Percentiles rank a stretch among this genome's conserved stretches.
phyloP scores from a whole-genome alignment of 2,329 filamentous ascomycete species.

The Colletotrichum spaethianum region DNA sequence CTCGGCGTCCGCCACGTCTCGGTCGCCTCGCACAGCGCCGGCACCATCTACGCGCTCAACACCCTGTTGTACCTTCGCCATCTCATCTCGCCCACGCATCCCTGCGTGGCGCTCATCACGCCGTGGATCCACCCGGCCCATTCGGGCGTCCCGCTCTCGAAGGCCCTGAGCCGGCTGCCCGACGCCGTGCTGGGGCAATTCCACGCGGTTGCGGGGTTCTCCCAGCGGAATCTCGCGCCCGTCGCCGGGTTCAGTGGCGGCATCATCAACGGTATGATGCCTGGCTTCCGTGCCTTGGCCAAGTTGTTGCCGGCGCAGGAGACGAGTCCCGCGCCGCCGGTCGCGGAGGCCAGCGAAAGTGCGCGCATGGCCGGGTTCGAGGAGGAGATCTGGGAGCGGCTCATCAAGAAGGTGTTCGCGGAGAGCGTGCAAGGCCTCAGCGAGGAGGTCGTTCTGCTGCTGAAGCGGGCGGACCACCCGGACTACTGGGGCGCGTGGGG shows the following conservation, averaged over 20 bases:
- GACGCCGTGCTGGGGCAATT: conserved; percentile 39
- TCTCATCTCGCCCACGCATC: conserved; percentile 45
- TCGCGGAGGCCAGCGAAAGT: background rate
- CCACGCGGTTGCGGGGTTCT: conserved; percentile 44
- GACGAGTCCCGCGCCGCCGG: background rate
- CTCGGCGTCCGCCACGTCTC: conserved; percentile 50
- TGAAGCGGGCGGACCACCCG: conserved; percentile 44
- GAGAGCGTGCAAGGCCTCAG: conserved; percentile 47
- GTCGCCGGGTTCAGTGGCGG: conserved; percentile 15
- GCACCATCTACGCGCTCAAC: conserved; percentile 50
- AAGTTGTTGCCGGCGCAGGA: conserved; percentile 7
- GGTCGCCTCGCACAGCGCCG: conserved; percentile 49
- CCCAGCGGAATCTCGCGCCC: conserved; percentile 43
- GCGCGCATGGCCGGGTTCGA: conserved; percentile 41
- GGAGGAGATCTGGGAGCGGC: conserved; percentile 38
- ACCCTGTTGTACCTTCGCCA: conserved; percentile 48
- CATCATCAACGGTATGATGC: conserved; percentile 9
- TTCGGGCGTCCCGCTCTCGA: conserved; percentile 44
- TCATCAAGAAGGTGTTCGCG: conserved; percentile 45
- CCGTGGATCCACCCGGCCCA: conserved; percentile 51
- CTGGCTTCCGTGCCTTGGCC: background rate
- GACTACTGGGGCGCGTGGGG: conserved; percentile 49
- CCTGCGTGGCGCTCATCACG: conserved; percentile 48
- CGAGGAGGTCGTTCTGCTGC: conserved; percentile 47
- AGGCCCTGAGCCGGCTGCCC: conserved; percentile 45